Base-by-base conservation (phyloP, 78 protist species). In the Protostelium mycophagum region DNA sequence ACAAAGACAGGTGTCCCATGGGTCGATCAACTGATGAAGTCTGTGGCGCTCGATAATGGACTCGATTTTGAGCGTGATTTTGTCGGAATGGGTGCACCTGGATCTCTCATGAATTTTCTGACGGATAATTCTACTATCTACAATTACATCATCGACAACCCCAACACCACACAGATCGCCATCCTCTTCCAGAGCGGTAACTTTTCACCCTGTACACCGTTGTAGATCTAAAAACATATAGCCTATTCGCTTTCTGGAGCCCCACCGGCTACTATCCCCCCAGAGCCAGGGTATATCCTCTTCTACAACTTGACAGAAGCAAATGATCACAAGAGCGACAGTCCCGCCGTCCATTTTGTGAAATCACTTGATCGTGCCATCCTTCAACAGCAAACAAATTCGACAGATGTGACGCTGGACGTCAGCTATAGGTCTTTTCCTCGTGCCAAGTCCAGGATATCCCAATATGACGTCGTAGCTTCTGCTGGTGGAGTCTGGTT, bases 391-490 rank as follows among this genome's bases (percentile, higher is more conserved):
- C 25, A 23, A 10, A 31, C 34, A 1, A 34, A 34, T 1, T 23
- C 23, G 34, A 10, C 23, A 25, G 10, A 28, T 10, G 10, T 31
- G 36, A 28, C 37, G 36, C 85, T 83, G 37, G 34, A 1, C 85
- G 85, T 31, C 34, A 1, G 10, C 34, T 5, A 1, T 31, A 31
- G 1, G 37, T 28, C 85, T 25, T 83, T 23, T 34, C 85, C 85
- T 28, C 1, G 85, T 23, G 85, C 85, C 34, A 28, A 28, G 85
- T 1, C 34, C 37, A 28, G 85, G 37, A 83, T 31, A 28, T 31
- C 85, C 5, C 37, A 31, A 25, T n/a, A 38, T 36, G 90, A 88
- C 85, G 90, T 88, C n/a, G 90, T 88, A n/a, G 90, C 85, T 35
- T 63, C 90, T 0, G 28, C 16, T 29, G 90, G 90, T 10, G 85